These are phyloP conservation scores for Pythium phragmitis DNA, from an alignment of 352 stramenopile species.

Conservation along the genomic window DNA sequence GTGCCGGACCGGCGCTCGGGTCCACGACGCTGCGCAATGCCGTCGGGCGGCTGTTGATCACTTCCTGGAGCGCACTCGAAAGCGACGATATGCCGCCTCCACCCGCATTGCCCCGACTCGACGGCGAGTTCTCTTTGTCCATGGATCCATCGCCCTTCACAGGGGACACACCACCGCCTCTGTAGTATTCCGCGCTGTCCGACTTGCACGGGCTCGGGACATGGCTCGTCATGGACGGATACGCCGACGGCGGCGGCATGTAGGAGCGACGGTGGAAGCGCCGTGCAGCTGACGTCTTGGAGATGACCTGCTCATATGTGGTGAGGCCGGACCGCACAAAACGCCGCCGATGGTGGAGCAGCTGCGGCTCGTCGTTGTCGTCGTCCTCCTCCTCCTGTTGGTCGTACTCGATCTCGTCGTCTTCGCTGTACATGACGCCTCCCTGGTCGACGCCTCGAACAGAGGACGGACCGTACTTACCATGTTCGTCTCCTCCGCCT, in stretches of 20 bases:
- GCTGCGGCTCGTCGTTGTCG: slow-evolving; percentile 16
- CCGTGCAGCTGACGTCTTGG: slow-evolving; percentile 26
- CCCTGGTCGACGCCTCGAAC: background rate
- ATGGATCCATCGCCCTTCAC: background rate
- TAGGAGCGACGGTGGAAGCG: slow-evolving; percentile 28
- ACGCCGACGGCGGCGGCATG: background rate
- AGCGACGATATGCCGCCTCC: slow-evolving; percentile 24
- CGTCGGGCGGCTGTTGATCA: slow-evolving; percentile 24
- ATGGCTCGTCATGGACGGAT: background rate
- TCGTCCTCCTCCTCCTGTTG: slow-evolving; percentile 10
- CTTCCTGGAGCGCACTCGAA: slow-evolving; percentile 30
- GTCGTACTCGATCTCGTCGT: slow-evolving; percentile 23
- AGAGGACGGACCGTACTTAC: slow-evolving; percentile 1
- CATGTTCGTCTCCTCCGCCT: slow-evolving; percentile 6
- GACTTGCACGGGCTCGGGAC: slow-evolving; percentile 3
- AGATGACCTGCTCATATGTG: slow-evolving; percentile 33
- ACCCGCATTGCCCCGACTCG: background rate
- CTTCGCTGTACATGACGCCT: slow-evolving; percentile 25
- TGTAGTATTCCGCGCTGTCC: slow-evolving; percentile 1
- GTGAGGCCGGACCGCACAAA: slow-evolving; percentile 32
- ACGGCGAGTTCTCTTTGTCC: slow-evolving; percentile 17
- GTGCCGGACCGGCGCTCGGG: background rate
- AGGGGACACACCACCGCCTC: background rate
- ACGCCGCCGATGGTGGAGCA: slow-evolving; percentile 21
- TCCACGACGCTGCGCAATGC: slow-evolving; percentile 23